Evolutionary conservation across 768 basidiomycete genomes (phyloP).

Genomic region (Boletus coccyginus): DNA sequence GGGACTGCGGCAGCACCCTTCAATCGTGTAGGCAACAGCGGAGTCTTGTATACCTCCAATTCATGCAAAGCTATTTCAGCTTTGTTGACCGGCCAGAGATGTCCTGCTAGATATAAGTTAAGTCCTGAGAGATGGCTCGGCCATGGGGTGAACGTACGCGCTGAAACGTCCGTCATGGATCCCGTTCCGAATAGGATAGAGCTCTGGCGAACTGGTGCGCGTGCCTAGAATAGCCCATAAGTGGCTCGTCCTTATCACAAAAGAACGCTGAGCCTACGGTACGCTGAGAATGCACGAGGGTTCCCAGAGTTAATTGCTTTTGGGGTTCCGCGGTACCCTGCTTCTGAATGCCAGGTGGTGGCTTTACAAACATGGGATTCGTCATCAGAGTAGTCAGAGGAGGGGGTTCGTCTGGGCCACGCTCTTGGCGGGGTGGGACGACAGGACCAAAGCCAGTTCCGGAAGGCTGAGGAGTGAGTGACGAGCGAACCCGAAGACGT

Average conservation of each 20-base stretch:
- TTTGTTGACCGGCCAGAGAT: conserved; percentile 41
- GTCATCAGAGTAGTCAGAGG: conserved; percentile 56
- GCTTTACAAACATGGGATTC: conserved; percentile 69
- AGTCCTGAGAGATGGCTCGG: conserved; percentile 6
- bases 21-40: conserved; percentile 62
- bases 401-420: conserved; percentile 69
- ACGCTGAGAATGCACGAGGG: conserved; percentile 55
- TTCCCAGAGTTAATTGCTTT: conserved; percentile 51
- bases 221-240: conserved; percentile 35
- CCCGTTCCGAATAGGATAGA: conserved; percentile 48
- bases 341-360: conserved; percentile 40
- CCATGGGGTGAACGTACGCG: conserved; percentile 26
- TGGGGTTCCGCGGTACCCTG: conserved; percentile 19
- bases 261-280: conserved; percentile 40
- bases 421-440: conserved; percentile 35
- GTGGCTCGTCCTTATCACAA: background rate
- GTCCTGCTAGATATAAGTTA: conserved; percentile 23
- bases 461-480: conserved; percentile 67
- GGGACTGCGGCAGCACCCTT: conserved; percentile 44
- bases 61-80: conserved; percentile 70
- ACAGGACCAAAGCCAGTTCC: conserved; percentile 42
- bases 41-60: conserved; percentile 76
- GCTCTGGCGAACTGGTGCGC: conserved; percentile 50
- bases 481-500: conserved; percentile 56
- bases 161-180: conserved; percentile 32